These are phyloP conservation scores for Xylaria sp. DNA, from an alignment of 2,329 filamentous ascomycete species.

Conservation along the genomic window DNA sequence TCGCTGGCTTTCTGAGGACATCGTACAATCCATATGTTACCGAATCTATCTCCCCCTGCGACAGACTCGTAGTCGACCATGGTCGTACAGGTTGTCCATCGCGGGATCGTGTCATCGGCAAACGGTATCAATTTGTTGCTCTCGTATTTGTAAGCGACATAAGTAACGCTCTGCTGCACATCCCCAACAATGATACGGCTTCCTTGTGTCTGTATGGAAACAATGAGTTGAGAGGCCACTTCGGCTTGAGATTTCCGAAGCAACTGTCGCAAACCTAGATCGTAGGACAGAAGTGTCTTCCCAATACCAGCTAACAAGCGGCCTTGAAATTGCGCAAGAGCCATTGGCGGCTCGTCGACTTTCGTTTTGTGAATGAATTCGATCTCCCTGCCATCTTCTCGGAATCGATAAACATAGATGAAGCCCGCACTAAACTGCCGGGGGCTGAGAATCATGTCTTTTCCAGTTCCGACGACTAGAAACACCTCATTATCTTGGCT, in stretches of 20 bases:
- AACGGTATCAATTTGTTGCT: constrained; percentile 95
- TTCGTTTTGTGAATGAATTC: constrained; percentile 98
- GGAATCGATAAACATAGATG: constrained; percentile 91
- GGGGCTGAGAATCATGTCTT: constrained; percentile 85
- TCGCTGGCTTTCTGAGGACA: constrained; percentile 87
- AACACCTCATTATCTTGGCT: constrained; percentile 91
- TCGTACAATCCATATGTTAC: constrained; percentile 92
- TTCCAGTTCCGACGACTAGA: constrained; percentile 92
- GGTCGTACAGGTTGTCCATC: constrained; percentile 89
- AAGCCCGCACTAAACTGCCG: constrained; percentile 81
- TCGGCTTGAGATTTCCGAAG: constrained; percentile 90
- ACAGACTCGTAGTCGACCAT: constrained; percentile 99
- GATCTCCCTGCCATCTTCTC: constrained; percentile 85
- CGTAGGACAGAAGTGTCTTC: constrained; percentile 84
- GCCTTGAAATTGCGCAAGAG: constrained; percentile 93
- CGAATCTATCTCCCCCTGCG: constrained; percentile 96
- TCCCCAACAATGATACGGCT: constrained; percentile 93
- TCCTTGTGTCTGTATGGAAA: constrained; percentile 88
- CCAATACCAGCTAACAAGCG: constrained; percentile 88
- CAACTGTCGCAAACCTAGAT: constrained; percentile 91
- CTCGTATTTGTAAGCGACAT: constrained; percentile 91
- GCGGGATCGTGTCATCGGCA: constrained; percentile 85
- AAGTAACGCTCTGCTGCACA: constrained; percentile 90
- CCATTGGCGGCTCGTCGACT: constrained; percentile 87
- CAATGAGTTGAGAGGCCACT: constrained; percentile 83